Conservation (phyloP, 768 basidiomycete species). For the Boletus sp. region DNA sequence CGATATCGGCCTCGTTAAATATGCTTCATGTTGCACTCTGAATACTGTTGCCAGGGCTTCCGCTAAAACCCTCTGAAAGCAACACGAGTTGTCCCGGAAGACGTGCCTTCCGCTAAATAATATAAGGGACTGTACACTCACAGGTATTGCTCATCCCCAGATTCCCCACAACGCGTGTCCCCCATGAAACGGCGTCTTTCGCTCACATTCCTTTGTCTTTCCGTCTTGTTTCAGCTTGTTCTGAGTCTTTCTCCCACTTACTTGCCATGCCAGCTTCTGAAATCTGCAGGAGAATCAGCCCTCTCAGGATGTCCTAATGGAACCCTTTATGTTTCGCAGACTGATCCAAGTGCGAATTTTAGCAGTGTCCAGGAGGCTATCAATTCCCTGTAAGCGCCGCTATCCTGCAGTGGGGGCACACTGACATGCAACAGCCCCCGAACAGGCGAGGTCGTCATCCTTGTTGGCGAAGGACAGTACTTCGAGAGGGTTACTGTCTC, state of each 20-base stretch:
- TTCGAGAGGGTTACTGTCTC: slow-evolving; percentile 59
- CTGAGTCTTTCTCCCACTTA: slow-evolving; percentile 45
- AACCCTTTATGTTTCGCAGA: slow-evolving; percentile 56
- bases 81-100: neutral
- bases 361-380: slow-evolving; percentile 54
- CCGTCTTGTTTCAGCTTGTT: neutral
- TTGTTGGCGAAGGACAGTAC: slow-evolving; percentile 58
- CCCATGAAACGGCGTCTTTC: slow-evolving; percentile 6
- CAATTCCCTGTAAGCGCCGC: slow-evolving; percentile 45
- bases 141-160: neutral
- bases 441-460: slow-evolving; percentile 41
- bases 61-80: neutral
- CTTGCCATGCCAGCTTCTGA: slow-evolving; percentile 50
- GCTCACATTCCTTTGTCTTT: slow-evolving; percentile 6
- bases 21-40: too few relatives aligned
- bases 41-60: too few relatives aligned
- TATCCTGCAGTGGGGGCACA: neutral
- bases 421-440: slow-evolving; percentile 36
- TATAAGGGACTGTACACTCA: neutral
- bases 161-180: neutral
- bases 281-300: slow-evolving; percentile 39
- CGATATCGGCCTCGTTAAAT: too few relatives aligned
- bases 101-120: neutral
- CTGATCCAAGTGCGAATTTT: slow-evolving; percentile 45
- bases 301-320: slow-evolving; percentile 52